Evolutionary conservation across 805 yeast species (phyloP).

Genomic region (Candida tibetensis): DNA sequence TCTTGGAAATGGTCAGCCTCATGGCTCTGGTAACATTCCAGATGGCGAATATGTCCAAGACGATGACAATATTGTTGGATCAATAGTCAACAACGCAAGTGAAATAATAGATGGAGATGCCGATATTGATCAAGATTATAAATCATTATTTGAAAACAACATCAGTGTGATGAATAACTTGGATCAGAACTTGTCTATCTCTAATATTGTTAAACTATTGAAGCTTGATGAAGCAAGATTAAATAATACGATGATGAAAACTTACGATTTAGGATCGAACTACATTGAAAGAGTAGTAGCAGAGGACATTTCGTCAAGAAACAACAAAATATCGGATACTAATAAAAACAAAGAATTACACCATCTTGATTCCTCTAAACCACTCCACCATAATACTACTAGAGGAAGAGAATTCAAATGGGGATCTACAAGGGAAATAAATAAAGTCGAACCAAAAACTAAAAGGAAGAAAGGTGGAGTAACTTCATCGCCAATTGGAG

Average conservation of each 20-base stretch:
- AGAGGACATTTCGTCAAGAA: slow-evolving; percentile 30
- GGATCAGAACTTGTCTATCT: slow-evolving; percentile 13
- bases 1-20: not conserved
- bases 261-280: slow-evolving; percentile 26
- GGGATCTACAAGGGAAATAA: slow-evolving; percentile 26
- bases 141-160: slow-evolving; percentile 11
- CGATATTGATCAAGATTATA: slow-evolving; percentile 9
- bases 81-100: slow-evolving; percentile 1
- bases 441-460: slow-evolving; percentile 14
- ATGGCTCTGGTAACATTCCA: slow-evolving; percentile 1
- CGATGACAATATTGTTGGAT: not conserved
- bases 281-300: slow-evolving; percentile 36
- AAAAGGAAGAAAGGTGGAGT: slow-evolving; percentile 9
- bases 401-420: slow-evolving; percentile 26
- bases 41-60: not conserved
- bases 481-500: not conserved
- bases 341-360: slow-evolving; percentile 20
- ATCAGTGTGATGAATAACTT: slow-evolving; percentile 12
- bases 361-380: slow-evolving; percentile 14
- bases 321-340: slow-evolving; percentile 17
- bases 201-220: slow-evolving; percentile 11
- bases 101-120: slow-evolving; percentile 1
- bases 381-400: slow-evolving; percentile 22
- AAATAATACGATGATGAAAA: slow-evolving; percentile 14
- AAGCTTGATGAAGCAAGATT: slow-evolving; percentile 14